Evolutionary conservation across 108 stramenopile species (phyloP).

Genomic region (Fragilaria radians): DNA sequence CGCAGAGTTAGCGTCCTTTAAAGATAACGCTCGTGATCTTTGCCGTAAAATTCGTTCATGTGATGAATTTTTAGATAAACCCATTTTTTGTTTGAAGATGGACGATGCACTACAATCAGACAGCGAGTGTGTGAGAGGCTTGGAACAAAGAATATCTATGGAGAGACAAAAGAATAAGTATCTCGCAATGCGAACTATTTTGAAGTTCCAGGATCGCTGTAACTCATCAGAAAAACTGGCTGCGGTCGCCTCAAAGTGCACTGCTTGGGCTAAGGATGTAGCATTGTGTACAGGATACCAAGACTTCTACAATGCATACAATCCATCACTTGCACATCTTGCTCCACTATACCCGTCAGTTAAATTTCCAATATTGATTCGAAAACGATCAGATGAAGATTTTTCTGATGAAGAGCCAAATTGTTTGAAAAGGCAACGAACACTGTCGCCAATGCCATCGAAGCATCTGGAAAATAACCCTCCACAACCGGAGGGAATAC

Average conservation of each 20-base stretch:
- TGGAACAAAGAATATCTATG: conserved; percentile 27
- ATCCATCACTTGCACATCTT: neutral
- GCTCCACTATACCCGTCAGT: neutral
- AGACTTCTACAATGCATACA: conserved; percentile 3
- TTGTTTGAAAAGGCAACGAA: neutral
- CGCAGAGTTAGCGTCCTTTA: conserved; percentile 19
- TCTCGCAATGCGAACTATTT: conserved; percentile 17
- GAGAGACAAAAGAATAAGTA: conserved; percentile 29
- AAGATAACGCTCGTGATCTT: conserved; percentile 12
- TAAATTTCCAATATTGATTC: neutral
- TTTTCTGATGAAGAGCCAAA: neutral
- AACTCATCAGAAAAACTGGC: conserved; percentile 24
- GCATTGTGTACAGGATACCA: conserved; percentile 5
- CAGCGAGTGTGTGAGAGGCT: conserved; percentile 10
- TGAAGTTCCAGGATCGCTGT: conserved; percentile 21
- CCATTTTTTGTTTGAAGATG: neutral
- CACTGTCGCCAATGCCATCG: neutral
- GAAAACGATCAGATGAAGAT: neutral
- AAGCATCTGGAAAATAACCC: too few relatives aligned
- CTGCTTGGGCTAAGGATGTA: conserved; percentile 17
- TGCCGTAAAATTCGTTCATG: conserved; percentile 17
- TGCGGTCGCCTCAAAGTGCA: conserved; percentile 14
- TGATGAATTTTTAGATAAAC: neutral
- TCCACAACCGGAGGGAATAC: too few relatives aligned
- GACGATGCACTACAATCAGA: neutral